Conservation (phyloP, 495 filamentous ascomycete species). For the Podospora bellae-mahoneyi region DNA sequence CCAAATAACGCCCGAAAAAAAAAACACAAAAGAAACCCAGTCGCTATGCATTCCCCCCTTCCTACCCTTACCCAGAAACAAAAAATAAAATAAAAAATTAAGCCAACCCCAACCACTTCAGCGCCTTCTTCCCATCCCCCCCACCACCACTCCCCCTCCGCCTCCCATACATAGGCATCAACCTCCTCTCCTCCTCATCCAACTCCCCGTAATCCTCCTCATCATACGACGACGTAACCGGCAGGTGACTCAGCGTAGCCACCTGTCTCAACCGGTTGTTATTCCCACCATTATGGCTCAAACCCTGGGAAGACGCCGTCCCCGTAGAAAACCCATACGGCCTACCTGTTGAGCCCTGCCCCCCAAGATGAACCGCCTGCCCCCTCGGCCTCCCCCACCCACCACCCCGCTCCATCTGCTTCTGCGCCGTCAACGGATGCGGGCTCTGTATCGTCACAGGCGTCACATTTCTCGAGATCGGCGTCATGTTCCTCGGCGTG, state of each 20-base stretch:
- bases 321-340: not conserved
- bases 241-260: not conserved
- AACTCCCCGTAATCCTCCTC: constrained; percentile 3
- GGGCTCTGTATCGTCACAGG: too few species aligned
- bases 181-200: constrained; percentile 20
- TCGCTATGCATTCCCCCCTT: not conserved
- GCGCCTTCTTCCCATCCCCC: constrained; percentile 20
- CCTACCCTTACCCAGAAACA: not conserved
- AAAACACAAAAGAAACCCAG: not conserved
- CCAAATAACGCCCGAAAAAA: not conserved
- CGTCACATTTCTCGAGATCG: too few species aligned
- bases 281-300: not conserved
- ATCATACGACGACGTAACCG: not conserved
- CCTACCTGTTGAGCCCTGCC: not conserved
- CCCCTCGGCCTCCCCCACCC: not conserved
- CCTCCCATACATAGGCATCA: constrained; percentile 24
- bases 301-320: not conserved
- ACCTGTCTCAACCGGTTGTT: not conserved
- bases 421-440: not conserved
- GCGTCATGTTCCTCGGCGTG: not conserved
- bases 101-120: constrained; percentile 26
- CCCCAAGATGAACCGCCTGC: not conserved
- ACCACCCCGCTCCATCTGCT: not conserved
- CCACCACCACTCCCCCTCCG: not conserved
- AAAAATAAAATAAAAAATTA: not conserved